Base-by-base conservation (phyloP, 2,329 filamentous ascomycete genomes). In the Diaporthe helianthi region DNA sequence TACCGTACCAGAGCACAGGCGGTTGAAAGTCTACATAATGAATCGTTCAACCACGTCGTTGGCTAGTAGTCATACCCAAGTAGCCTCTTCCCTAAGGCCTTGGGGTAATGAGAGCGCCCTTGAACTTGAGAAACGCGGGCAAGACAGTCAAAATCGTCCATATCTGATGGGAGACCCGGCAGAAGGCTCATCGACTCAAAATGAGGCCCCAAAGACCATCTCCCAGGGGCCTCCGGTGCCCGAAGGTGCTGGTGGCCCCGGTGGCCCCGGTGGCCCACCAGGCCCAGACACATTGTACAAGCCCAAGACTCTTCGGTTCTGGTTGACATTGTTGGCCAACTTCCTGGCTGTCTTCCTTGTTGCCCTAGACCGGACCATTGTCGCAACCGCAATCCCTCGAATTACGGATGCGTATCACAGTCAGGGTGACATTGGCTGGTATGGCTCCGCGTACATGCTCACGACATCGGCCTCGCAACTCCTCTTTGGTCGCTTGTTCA, bases 401-500 rank as follows among this genome's bases (percentile, higher is more conserved):
- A 88, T 88, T 74, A 86, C 85, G n/a, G 81, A 86, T 73, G 84
- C 87, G 24, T 88, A 88, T 75, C 78, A 85, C 55, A 85, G 86
- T 64, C 78, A 89, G 2, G 83, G 84, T 2, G 88, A 90, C 71
- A 86, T 90, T 68, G 87, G 87, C 64, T 90, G 88, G 88, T 90
- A 90, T 76, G 87, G 85, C 6, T 87, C 86, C 46, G 83, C 86
- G 1, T 89, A 89, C 75, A 85, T 89, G 81, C 79, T 90, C 72
- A 88, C 87, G 15, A 86, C 86, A 2, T 83, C 85, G 8, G 85
- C 85, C n/a, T 84, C 82, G 22, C 84, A 87, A 73, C 79, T 86
- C 4, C 74, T 87, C 10, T 87, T 85, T 74, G 86, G 86, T 8
- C 80, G 85, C 47, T 80, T 88, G 47, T 88, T 86, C 75, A 83